phyloP scores from a whole-genome alignment of 2,329 filamentous ascomycete genomes.

The Aspergillus tubingensis region DNA sequence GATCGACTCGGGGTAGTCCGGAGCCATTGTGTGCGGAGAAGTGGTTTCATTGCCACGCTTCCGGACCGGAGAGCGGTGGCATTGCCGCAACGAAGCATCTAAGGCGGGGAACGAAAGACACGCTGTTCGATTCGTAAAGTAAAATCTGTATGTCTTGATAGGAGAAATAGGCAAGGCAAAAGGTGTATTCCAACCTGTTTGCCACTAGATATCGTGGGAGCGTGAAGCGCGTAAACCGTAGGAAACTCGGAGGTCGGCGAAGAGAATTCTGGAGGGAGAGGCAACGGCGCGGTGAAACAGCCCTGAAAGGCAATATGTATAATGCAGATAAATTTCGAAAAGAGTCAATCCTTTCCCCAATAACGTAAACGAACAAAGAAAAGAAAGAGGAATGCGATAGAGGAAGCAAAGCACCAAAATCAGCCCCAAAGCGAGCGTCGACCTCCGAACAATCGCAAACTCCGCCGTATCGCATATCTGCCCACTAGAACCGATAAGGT shows the following conservation, averaged over 20 bases:
- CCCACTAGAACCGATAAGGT: not conserved
- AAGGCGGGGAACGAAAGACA: slow-evolving; percentile 14
- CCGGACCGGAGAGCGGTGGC: slow-evolving; percentile 20
- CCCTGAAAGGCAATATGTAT: no score
- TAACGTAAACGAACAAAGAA: not conserved
- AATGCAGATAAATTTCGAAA: not conserved
- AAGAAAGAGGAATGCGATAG: not conserved
- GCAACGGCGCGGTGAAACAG: no score
- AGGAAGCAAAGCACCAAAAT: not conserved
- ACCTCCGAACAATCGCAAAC: slow-evolving; percentile 1
- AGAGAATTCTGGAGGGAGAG: not conserved
- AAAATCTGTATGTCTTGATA: no score
- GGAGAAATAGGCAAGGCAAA: not conserved
- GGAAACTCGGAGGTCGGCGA: not conserved
- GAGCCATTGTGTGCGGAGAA: slow-evolving; percentile 9
- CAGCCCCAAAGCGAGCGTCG: not conserved
- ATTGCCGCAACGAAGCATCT: slow-evolving; percentile 26
- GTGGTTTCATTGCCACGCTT: slow-evolving; percentile 16
- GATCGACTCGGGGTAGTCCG: not conserved
- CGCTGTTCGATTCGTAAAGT: slow-evolving; percentile 17
- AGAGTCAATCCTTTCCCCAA: no score
- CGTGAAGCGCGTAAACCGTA: not conserved
- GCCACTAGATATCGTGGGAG: not conserved
- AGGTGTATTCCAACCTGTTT: not conserved
- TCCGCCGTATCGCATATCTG: not conserved